Percentiles rank a stretch among this genome's conserved stretches.
These are phyloP conservation scores for Mortierella sp. DNA, from an alignment of 371 early-diverging fungal species.

Conservation along the genomic window DNA sequence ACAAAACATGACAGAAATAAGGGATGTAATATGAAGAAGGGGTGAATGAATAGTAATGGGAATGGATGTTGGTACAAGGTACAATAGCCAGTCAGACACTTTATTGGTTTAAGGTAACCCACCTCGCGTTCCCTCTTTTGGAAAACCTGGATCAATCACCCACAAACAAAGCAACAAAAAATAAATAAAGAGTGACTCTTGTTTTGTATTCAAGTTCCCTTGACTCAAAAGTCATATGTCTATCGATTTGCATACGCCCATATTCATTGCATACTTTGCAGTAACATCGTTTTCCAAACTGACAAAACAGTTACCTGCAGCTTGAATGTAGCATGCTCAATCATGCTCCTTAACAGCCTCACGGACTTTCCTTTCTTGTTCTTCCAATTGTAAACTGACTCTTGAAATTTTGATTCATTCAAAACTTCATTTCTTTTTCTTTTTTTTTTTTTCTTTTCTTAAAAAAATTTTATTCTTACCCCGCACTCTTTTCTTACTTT, in stretches of 20 bases:
- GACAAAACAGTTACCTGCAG: too few species aligned
- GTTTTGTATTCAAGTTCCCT: too few species aligned
- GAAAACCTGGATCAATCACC: neutral
- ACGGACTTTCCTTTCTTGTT: too few species aligned
- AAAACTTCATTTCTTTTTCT: constrained; percentile 1
- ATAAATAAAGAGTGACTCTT: neutral
- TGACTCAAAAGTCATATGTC: too few species aligned
- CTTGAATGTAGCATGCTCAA: neutral
- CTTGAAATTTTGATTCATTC: neutral
- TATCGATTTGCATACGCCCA: too few species aligned
- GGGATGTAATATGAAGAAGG: too few species aligned
- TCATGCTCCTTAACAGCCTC: neutral
- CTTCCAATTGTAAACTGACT: too few species aligned
- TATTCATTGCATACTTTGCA: too few species aligned
- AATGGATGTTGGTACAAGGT: too few species aligned
- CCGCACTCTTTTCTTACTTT: neutral
- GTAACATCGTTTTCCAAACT: neutral
- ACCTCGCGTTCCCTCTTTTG: constrained; percentile 15
- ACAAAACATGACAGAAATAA: too few species aligned
- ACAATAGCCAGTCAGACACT: too few species aligned
- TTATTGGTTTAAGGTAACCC: neutral
- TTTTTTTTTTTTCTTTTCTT: neutral
- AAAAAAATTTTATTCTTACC: constrained; percentile 7
- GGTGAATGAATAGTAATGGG: too few species aligned
- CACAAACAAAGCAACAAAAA: neutral